phyloP scores from a whole-genome alignment of 2,329 filamentous ascomycete species.

The Claviceps lovelessii region DNA sequence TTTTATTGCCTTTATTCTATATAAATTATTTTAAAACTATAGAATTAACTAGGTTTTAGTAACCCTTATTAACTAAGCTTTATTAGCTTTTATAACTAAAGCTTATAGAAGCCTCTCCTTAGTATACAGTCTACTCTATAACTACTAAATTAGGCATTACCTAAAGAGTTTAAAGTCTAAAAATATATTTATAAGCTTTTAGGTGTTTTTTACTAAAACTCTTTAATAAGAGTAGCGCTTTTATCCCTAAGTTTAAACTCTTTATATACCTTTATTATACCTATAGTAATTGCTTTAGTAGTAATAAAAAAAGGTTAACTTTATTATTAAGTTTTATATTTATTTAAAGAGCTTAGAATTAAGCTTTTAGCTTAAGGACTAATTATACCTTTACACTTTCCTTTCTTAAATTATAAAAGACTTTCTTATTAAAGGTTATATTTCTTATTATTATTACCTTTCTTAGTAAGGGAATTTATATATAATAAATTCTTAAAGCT shows the following conservation, averaged over 20 bases:
- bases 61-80: too few species aligned
- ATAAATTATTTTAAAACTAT: too few species aligned
- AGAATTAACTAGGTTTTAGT: too few species aligned
- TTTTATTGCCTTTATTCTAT: too few species aligned
- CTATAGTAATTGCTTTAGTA: neutral
- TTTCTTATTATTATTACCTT: neutral
- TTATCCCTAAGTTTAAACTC: neutral
- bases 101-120: too few species aligned
- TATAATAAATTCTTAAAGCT: neutral
- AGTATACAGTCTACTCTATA: neutral
- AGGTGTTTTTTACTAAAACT: neutral
- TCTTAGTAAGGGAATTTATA: neutral
- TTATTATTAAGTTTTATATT: neutral
- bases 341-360: neutral
- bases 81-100: too few species aligned
- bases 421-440: neutral
- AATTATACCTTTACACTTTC: neutral
- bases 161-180: neutral
- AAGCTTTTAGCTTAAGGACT: neutral
- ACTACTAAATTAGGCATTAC: neutral
- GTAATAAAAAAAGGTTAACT: neutral
- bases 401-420: neutral
- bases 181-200: too few species aligned
- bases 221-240: neutral
- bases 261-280: neutral